A percentile compares a stretch with the other conserved stretches of the same genome.
These are phyloP conservation scores for Tricholoma sp. DNA, from an alignment of 768 basidiomycete genomes.

Conservation along the genomic window DNA sequence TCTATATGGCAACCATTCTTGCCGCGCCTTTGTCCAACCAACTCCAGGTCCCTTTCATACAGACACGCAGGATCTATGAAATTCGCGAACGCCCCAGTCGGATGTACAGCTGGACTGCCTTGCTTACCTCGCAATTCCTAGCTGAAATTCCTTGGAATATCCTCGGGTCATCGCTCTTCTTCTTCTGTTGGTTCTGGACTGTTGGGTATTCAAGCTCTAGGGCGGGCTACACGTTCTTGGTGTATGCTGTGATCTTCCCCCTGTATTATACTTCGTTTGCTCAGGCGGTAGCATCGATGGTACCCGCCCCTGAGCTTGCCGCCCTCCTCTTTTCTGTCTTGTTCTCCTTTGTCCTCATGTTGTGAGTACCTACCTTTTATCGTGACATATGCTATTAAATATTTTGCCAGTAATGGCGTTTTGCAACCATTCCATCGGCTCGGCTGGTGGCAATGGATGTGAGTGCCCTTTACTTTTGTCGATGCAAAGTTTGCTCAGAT, in stretches of 20 bases:
- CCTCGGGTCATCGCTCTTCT: slow-evolving; percentile 54
- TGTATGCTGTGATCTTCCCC: slow-evolving; percentile 52
- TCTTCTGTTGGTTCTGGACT: slow-evolving; percentile 72
- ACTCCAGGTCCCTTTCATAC: slow-evolving; percentile 57
- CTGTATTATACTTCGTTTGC: slow-evolving; percentile 62
- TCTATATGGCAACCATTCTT: slow-evolving; percentile 52
- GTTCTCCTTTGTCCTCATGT: slow-evolving; percentile 61
- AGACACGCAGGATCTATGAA: slow-evolving; percentile 59
- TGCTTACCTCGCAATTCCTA: slow-evolving; percentile 49
- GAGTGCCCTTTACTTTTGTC: slow-evolving; percentile 10
- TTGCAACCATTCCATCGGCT: slow-evolving; percentile 58
- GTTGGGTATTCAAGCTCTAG: slow-evolving; percentile 52
- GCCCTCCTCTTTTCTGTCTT: slow-evolving; percentile 52
- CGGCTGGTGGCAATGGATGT: slow-evolving; percentile 76
- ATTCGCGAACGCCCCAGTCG: slow-evolving; percentile 61
- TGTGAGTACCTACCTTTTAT: slow-evolving; percentile 33
- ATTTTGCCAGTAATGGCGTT: slow-evolving; percentile 49
- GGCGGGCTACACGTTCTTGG: slow-evolving; percentile 55
- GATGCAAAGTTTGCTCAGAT: not conserved
- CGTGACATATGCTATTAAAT: not conserved
- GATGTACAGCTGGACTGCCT: slow-evolving; percentile 62
- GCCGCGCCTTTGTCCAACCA: slow-evolving; percentile 55
- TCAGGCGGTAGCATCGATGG: slow-evolving; percentile 55
- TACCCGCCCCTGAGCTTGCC: slow-evolving; percentile 55
- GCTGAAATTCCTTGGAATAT: slow-evolving; percentile 66